Evolutionary conservation across 306 rosid genomes (phyloP).

Genomic region (Hippophae rhamnoides): DNA sequence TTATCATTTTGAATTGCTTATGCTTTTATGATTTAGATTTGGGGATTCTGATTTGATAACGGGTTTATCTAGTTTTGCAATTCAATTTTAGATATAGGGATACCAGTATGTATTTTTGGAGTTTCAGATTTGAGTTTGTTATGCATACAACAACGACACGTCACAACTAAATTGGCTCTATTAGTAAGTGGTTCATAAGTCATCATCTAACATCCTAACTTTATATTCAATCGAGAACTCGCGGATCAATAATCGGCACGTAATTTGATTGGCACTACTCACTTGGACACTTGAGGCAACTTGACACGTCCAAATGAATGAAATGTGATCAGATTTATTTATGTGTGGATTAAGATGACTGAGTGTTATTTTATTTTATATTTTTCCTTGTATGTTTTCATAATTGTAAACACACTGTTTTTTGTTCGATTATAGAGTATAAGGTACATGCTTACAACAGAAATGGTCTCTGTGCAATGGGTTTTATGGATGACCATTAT

Average conservation of each 20-base stretch:
- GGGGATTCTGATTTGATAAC: background rate
- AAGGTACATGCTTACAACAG: slow-evolving; percentile 85
- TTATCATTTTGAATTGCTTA: background rate
- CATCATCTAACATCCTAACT: too few relatives aligned
- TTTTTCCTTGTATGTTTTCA: background rate
- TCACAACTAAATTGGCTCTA: too few relatives aligned
- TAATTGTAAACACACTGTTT: background rate
- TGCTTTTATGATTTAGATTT: background rate
- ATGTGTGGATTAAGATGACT: background rate
- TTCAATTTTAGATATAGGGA: background rate
- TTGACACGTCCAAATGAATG: too few relatives aligned
- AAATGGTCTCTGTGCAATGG: slow-evolving; percentile 94
- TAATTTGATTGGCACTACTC: too few relatives aligned
- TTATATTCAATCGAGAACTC: too few relatives aligned
- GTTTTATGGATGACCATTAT: slow-evolving; percentile 97
- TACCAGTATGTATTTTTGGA: background rate
- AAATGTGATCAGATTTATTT: background rate
- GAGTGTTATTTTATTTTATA: background rate
- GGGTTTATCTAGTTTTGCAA: background rate
- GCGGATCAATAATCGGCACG: too few relatives aligned
- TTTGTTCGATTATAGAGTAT: slow-evolving; percentile 38
- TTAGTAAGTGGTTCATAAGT: too few relatives aligned
- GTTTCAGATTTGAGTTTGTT: background rate
- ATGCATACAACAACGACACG: too few relatives aligned
- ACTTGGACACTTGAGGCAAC: too few relatives aligned